These are phyloP conservation scores for Cymodocea nodosa DNA, from an alignment of 116 monocot genomes.

Conservation along the genomic window DNA sequence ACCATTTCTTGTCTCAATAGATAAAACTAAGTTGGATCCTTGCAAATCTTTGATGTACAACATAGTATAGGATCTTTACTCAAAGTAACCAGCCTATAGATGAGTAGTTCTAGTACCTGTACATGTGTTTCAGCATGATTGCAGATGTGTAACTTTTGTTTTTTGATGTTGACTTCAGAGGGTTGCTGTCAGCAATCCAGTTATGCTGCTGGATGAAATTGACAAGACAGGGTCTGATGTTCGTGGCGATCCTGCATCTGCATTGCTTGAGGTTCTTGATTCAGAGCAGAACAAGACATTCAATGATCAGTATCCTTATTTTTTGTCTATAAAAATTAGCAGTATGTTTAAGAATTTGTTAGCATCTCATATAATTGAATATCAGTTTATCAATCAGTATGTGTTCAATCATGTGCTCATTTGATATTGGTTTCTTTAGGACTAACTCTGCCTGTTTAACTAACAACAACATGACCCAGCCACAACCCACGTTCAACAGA, in stretches of 20 bases:
- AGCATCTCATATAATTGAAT: not conserved
- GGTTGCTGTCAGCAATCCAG: conserved; percentile 87
- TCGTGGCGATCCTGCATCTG: conserved; percentile 96
- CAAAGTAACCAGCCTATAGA: no score
- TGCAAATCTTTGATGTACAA: no score
- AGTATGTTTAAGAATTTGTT: not conserved
- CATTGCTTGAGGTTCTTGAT: conserved; percentile 94
- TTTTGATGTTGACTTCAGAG: conserved; percentile 38
- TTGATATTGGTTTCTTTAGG: no score
- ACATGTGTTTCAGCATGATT: not conserved
- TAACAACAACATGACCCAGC: no score
- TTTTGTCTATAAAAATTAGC: not conserved
- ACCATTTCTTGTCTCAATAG: no score
- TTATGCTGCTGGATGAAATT: conserved; percentile 97
- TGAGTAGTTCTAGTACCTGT: not conserved
- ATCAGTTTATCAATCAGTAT: not conserved
- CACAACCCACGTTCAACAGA: no score
- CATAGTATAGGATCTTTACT: no score
- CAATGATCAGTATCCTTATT: conserved; percentile 88
- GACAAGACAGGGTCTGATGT: conserved; percentile 99
- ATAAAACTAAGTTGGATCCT: no score
- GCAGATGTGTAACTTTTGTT: not conserved
- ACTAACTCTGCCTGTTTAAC: not conserved
- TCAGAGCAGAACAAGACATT: conserved; percentile 95
- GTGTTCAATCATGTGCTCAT: no score